Percentiles rank a stretch among this genome's conserved stretches.
Evolutionary conservation across 805 yeast genomes (phyloP).

Genomic region (Barnettozyma californica): DNA sequence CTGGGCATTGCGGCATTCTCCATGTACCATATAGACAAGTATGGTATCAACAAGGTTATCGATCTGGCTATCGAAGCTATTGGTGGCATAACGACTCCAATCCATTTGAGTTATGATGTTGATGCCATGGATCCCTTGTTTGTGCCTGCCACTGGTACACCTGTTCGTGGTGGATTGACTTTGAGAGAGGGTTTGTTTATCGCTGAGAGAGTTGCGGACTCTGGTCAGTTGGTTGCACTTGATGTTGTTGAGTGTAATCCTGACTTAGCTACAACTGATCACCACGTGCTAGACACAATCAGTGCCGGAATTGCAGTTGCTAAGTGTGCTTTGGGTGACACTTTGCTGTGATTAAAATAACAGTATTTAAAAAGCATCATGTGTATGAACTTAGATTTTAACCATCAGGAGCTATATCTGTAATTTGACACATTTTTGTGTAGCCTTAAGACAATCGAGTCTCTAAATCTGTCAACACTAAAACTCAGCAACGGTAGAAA

Average conservation of each 20-base stretch:
- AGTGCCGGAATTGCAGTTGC: slow-evolving; percentile 87
- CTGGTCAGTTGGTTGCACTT: slow-evolving; percentile 82
- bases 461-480: no score
- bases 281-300: slow-evolving; percentile 77
- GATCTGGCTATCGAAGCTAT: slow-evolving; percentile 82
- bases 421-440: background rate
- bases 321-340: slow-evolving; percentile 92
- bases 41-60: slow-evolving; percentile 85
- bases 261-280: slow-evolving; percentile 69
- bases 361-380: no score
- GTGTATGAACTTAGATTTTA: slow-evolving; percentile 14
- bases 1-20: slow-evolving; percentile 77
- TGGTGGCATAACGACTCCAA: slow-evolving; percentile 64
- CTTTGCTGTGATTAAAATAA: slow-evolving; percentile 36
- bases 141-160: slow-evolving; percentile 97
- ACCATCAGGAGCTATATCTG: slow-evolving; percentile 9
- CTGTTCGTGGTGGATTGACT: slow-evolving; percentile 93
- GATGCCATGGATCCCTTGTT: slow-evolving; percentile 93
- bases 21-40: slow-evolving; percentile 94
- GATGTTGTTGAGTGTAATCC: slow-evolving; percentile 96
- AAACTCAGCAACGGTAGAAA: background rate
- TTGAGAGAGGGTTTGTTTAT: slow-evolving; percentile 90
- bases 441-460: no score
- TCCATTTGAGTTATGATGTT: slow-evolving; percentile 90
- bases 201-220: slow-evolving; percentile 86